Percentiles rank a stretch among this genome's conserved stretches.
Conservation (phyloP, 495 filamentous ascomycete genomes). For the Lasiosphaeria miniovina region DNA sequence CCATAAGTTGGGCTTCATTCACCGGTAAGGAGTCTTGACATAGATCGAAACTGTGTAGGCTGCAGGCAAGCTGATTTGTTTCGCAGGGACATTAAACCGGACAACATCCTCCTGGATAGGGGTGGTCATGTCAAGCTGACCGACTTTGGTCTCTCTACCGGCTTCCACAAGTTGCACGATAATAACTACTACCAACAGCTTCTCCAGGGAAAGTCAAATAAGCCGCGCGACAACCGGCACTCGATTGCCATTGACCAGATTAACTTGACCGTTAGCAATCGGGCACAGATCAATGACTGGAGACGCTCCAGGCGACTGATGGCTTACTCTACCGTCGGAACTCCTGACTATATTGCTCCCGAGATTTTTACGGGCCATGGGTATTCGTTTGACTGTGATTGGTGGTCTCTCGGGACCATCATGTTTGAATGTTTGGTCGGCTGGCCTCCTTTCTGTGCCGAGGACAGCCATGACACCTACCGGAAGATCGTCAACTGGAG, state of each 20-base stretch:
- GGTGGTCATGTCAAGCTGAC: conserved; percentile 97
- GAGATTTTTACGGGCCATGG: conserved; percentile 97
- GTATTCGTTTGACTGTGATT: conserved; percentile 95
- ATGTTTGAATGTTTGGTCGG: conserved; percentile 99
- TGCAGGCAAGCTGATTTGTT: conserved; percentile 6
- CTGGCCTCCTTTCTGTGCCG: conserved; percentile 98
- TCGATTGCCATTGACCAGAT: conserved; percentile 97
- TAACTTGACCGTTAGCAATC: conserved; percentile 95
- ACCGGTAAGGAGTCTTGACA: conserved; percentile 61
- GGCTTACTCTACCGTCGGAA: conserved; percentile 97
- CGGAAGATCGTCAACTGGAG: conserved; percentile 99
- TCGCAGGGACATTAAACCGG: conserved; percentile 92
- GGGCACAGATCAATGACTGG: conserved; percentile 97
- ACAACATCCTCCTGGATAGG: conserved; percentile 95
- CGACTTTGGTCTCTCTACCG: conserved; percentile 96
- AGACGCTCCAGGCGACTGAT: conserved; percentile 89
- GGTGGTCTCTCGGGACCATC: conserved; percentile 98
- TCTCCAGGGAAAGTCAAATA: conserved; percentile 76
- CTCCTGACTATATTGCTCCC: conserved; percentile 96
- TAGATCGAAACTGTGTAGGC: background rate
- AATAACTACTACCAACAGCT: conserved; percentile 97
- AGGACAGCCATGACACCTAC: conserved; percentile 96
- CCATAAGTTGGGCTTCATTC: conserved; percentile 96
- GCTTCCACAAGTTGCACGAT: conserved; percentile 96
- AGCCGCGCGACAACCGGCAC: conserved; percentile 68